Percentiles rank a stretch among this genome's conserved stretches.
Conservation (phyloP, 2,329 filamentous ascomycete genomes). For the Talaromyces funiculosus region DNA sequence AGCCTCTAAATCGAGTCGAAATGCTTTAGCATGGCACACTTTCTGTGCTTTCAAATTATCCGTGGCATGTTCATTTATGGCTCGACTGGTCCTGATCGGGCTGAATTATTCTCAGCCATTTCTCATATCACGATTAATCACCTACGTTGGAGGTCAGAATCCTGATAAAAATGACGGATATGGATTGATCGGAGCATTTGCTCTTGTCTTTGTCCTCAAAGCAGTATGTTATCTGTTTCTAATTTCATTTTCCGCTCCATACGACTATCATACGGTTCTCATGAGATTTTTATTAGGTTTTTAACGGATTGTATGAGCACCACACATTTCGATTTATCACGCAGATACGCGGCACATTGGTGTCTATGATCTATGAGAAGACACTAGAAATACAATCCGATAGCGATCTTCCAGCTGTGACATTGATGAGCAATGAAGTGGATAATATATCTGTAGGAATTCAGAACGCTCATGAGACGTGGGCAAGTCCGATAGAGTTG, state of each 20-base stretch:
- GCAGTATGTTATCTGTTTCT: slow-evolving; percentile 25
- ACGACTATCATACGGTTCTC: not conserved
- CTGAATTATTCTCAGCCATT: slow-evolving; percentile 36
- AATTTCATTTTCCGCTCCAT: not conserved
- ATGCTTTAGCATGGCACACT: slow-evolving; percentile 6
- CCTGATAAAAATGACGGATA: slow-evolving; percentile 32
- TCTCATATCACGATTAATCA: slow-evolving; percentile 32
- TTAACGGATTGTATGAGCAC: slow-evolving; percentile 38
- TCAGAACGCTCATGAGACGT: slow-evolving; percentile 40
- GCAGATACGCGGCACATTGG: slow-evolving; percentile 38
- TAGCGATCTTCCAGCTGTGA: slow-evolving; percentile 35
- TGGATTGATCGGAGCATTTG: slow-evolving; percentile 40
- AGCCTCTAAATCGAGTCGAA: slow-evolving; percentile 3
- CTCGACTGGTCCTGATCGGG: slow-evolving; percentile 28
- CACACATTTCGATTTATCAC: slow-evolving; percentile 38
- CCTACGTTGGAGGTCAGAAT: slow-evolving; percentile 23
- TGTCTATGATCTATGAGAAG: slow-evolving; percentile 48
- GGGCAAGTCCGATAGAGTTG: slow-evolving; percentile 42
- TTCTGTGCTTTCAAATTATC: slow-evolving; percentile 18
- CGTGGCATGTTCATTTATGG: slow-evolving; percentile 26
- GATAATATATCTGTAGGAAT: slow-evolving; percentile 39
- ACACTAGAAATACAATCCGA: slow-evolving; percentile 26
- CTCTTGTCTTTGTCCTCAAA: slow-evolving; percentile 39
- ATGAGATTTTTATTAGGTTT: slow-evolving; percentile 21
- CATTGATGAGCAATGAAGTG: slow-evolving; percentile 43